These are phyloP conservation scores for Hordeum vulgare DNA, from an alignment of 176 grass and related monocot species.

Conservation along the genomic window DNA sequence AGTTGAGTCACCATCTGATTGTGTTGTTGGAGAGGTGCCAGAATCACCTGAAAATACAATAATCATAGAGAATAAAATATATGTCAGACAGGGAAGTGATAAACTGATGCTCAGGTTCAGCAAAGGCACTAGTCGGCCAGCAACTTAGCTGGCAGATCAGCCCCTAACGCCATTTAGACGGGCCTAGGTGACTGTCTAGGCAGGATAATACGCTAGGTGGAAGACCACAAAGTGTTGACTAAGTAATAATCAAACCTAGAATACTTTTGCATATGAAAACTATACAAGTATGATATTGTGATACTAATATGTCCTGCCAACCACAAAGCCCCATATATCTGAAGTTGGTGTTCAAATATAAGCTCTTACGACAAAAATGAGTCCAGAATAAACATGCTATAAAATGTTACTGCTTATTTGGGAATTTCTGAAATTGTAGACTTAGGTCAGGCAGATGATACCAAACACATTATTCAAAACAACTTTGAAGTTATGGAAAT, in stretches of 20 bases:
- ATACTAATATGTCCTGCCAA: background rate
- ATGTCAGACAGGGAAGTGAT: background rate
- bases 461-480: background rate
- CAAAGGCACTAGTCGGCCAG: background rate
- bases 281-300: background rate
- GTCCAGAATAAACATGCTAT: background rate
- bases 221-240: background rate
- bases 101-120: background rate
- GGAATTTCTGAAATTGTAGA: too few species aligned
- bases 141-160: background rate
- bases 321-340: background rate
- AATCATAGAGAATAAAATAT: conserved; percentile 6
- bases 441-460: background rate
- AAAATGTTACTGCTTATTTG: background rate
- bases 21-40: conserved; percentile 45
- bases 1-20: conserved; percentile 45
- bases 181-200: background rate
- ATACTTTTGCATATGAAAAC: background rate
- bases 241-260: background rate
- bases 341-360: background rate
- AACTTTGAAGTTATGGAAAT: conserved; percentile 1
- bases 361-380: background rate
- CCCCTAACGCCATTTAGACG: background rate
- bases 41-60: conserved; percentile 41
- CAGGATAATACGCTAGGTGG: background rate